Conservation (phyloP, 2,329 filamentous ascomycete species). For the Geosmithia morbida region DNA sequence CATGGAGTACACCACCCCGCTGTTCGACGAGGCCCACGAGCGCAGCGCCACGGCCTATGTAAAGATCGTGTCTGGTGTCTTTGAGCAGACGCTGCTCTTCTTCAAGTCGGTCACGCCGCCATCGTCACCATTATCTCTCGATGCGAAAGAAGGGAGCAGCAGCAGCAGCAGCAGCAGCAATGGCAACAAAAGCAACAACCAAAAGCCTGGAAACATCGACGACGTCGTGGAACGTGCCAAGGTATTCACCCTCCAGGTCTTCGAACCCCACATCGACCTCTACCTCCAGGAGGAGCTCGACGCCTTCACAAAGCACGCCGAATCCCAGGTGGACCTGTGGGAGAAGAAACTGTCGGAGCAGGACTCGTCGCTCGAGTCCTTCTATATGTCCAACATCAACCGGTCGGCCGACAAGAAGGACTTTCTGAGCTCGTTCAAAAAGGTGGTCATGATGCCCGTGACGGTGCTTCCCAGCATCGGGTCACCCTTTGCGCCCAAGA, state of each 20-base stretch:
- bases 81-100: conserved; percentile 73
- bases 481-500: neutral
- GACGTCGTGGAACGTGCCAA: conserved; percentile 45
- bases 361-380: conserved; percentile 79
- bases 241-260: conserved; percentile 55
- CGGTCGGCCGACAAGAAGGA: conserved; percentile 92
- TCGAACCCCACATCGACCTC: conserved; percentile 85
- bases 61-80: conserved; percentile 74
- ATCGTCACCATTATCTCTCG: neutral
- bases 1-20: conserved; percentile 68
- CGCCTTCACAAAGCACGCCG: conserved; percentile 63
- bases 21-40: conserved; percentile 80
- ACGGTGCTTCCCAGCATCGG: conserved; percentile 63
- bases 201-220: conserved; percentile 16
- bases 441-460: conserved; percentile 98
- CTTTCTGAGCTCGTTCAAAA: conserved; percentile 91
- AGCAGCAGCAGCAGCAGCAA: neutral
- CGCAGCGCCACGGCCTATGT: conserved; percentile 64
- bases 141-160: too few relatives aligned
- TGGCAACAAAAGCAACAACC: conserved; percentile 37
- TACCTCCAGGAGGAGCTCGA: conserved; percentile 88
- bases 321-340: conserved; percentile 69
- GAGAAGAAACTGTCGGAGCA: conserved; percentile 85
- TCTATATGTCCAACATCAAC: conserved; percentile 92
- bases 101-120: conserved; percentile 56